Conservation (phyloP, 352 stramenopile species). For the Phytophthora lateralis region DNA sequence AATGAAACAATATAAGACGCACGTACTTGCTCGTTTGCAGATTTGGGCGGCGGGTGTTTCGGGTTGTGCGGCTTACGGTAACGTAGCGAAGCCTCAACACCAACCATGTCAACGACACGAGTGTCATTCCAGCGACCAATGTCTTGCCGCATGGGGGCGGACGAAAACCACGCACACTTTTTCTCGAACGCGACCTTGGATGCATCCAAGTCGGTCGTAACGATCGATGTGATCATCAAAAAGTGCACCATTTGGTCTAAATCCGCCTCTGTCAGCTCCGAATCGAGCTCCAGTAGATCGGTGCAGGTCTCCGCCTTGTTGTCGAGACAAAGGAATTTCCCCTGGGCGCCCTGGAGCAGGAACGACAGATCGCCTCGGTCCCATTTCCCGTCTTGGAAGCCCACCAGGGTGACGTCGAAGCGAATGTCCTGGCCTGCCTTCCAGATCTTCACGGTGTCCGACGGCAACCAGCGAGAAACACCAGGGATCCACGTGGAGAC, state of each 20-base stretch:
- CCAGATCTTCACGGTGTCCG: conserved; percentile 79
- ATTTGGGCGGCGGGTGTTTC: conserved; percentile 31
- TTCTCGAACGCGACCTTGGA: conserved; percentile 46
- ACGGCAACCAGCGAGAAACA: conserved; percentile 70
- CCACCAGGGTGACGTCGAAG: conserved; percentile 70
- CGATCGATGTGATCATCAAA: conserved; percentile 60
- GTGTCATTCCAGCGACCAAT: conserved; percentile 62
- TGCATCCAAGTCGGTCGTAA: conserved; percentile 56
- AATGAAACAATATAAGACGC: neutral
- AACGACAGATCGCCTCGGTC: conserved; percentile 71
- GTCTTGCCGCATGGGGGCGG: conserved; percentile 40
- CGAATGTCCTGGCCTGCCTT: conserved; percentile 64
- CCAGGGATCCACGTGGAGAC: conserved; percentile 76
- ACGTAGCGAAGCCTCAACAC: conserved; percentile 45
- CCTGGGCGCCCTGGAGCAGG: conserved; percentile 47
- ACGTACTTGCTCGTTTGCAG: conserved; percentile 24
- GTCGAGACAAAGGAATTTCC: conserved; percentile 61
- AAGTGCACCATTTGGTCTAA: conserved; percentile 67
- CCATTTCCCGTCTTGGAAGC: conserved; percentile 68
- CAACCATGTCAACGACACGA: conserved; percentile 55
- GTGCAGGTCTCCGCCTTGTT: conserved; percentile 53
- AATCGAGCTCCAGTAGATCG: conserved; percentile 43
- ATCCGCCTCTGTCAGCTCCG: conserved; percentile 38
- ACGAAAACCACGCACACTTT: conserved; percentile 59
- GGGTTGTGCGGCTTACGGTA: conserved; percentile 59